These are phyloP conservation scores for Leucocoprinus leucothites DNA, from an alignment of 768 basidiomycete genomes.

Conservation along the genomic window DNA sequence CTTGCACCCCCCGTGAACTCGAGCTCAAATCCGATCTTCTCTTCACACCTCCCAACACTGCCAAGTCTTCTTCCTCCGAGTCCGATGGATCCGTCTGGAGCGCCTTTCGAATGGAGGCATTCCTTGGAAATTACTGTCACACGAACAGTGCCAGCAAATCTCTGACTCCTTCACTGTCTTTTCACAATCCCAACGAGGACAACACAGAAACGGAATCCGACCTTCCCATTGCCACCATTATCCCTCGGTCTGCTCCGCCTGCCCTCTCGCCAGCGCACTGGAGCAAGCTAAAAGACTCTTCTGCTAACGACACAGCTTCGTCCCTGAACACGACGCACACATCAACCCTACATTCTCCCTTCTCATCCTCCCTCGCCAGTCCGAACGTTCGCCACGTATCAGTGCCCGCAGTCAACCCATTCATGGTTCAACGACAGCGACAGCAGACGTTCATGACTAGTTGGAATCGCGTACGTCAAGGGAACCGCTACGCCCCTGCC, in stretches of 20 bases:
- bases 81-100: constrained; percentile 8
- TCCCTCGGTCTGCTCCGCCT: neutral
- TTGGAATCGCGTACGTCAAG: constrained; percentile 4
- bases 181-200: neutral
- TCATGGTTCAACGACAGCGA: neutral
- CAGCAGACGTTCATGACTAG: constrained; percentile 8
- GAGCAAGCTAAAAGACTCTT: constrained; percentile 1
- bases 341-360: neutral
- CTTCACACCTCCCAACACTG: neutral
- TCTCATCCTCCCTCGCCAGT: neutral
- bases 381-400: neutral
- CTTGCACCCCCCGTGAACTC: constrained; percentile 1
- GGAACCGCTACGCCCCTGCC: constrained; percentile 3
- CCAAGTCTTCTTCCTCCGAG: neutral
- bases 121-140: constrained; percentile 7
- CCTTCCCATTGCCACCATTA: neutral
- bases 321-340: neutral
- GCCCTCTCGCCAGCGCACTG: neutral
- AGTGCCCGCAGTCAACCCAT: neutral
- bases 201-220: neutral
- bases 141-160: neutral
- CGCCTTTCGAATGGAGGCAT: constrained; percentile 10
- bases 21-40: neutral
- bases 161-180: neutral
- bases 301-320: neutral